These are phyloP conservation scores for Glycine latifolia DNA, from an alignment of 306 rosid genomes.

Conservation along the genomic window DNA sequence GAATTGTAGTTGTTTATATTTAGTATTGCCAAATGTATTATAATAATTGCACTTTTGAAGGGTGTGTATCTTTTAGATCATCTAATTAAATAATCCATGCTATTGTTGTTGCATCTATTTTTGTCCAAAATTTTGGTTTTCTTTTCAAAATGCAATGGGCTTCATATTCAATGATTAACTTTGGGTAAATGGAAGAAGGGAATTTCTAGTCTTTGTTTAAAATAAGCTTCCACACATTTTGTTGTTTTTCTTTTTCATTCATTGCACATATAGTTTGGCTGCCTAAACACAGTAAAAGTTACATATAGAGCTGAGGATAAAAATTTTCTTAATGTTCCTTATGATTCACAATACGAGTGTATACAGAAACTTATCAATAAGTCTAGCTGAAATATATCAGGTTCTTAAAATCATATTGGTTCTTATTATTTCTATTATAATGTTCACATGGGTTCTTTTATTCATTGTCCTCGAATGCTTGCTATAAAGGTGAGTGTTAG, in stretches of 20 bases:
- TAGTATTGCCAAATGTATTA: slow-evolving; percentile 1
- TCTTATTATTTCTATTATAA: neutral
- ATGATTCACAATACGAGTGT: neutral
- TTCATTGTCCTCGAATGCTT: neutral
- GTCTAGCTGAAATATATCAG: slow-evolving; percentile 3
- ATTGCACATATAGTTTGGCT: slow-evolving; percentile 2
- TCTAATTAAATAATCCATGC: neutral
- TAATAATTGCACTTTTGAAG: slow-evolving; percentile 15
- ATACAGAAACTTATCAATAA: slow-evolving; percentile 2
- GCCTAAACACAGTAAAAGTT: neutral
- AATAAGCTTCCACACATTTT: neutral
- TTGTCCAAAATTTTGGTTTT: slow-evolving; percentile 4
- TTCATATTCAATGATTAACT: neutral
- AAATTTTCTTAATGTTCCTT: neutral
- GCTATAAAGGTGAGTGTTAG: slow-evolving; percentile 30
- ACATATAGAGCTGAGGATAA: neutral
- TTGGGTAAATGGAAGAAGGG: neutral
- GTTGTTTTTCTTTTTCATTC: neutral
- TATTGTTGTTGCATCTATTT: slow-evolving; percentile 12
- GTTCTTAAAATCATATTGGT: slow-evolving; percentile 16
- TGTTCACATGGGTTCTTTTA: slow-evolving; percentile 11
- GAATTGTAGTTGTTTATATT: slow-evolving; percentile 30
- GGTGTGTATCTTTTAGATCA: neutral
- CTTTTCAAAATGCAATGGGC: neutral
- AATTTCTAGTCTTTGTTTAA: slow-evolving; percentile 7